A percentile compares a stretch with the other conserved stretches of the same genome.
These are phyloP conservation scores for Berberis thunbergii DNA, from an alignment of 164 flowering plant species.

Conservation along the genomic window DNA sequence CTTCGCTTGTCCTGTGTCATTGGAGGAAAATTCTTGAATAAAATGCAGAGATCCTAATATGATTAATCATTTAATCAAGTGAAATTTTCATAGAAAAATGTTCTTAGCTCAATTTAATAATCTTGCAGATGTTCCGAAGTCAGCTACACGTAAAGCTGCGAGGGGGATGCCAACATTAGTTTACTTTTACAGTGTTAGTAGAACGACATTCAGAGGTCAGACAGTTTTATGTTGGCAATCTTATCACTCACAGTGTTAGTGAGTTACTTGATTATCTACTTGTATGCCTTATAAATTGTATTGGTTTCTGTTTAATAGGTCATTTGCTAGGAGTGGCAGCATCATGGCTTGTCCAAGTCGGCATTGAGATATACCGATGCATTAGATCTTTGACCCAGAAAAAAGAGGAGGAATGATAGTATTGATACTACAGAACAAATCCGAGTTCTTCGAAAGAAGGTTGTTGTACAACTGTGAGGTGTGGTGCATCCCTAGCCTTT, in stretches of 20 bases:
- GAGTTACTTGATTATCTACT: background rate
- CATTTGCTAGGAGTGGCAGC: conserved; percentile 77
- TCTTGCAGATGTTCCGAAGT: conserved; percentile 70
- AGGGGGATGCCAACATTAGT: conserved; percentile 51
- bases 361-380: conserved; percentile 53
- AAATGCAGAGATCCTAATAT: background rate
- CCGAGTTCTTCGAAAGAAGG: conserved; percentile 43
- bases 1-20: background rate
- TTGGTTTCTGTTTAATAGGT: conserved; percentile 33
- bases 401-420: conserved; percentile 24
- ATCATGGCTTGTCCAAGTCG: conserved; percentile 80
- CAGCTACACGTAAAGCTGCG: conserved; percentile 70
- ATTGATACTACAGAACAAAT: conserved; percentile 29
- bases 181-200: conserved; percentile 55
- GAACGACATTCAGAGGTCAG: conserved; percentile 81
- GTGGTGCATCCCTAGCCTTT: conserved; percentile 67
- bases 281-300: conserved; percentile 2
- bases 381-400: conserved; percentile 18
- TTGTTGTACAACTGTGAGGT: conserved; percentile 42
- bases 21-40: background rate
- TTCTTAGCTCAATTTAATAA: conserved; percentile 10
- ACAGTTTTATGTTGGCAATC: background rate
- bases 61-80: background rate
- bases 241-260: background rate
- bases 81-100: background rate